phyloP scores from a whole-genome alignment of 164 flowering plant genomes.

The Tinospora cordifolia region DNA sequence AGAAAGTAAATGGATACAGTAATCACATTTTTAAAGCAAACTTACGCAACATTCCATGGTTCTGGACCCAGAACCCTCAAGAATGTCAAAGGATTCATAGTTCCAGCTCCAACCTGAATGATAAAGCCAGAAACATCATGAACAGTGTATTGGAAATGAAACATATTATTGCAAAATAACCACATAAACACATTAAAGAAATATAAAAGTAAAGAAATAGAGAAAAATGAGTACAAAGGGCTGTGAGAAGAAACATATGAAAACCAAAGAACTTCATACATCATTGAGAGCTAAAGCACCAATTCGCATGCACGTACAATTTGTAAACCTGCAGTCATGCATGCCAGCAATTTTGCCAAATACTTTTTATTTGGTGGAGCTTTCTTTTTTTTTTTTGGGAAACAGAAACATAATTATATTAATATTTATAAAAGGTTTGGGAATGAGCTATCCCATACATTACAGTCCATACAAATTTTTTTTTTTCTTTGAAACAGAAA shows the following conservation, averaged over 20 bases:
- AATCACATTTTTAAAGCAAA: conserved; percentile 17
- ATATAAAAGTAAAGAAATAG: background rate
- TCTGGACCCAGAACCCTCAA: conserved; percentile 98
- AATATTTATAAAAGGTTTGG: too few relatives aligned
- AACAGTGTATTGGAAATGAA: background rate
- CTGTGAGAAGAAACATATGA: background rate
- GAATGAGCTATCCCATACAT: too few relatives aligned
- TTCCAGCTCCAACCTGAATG: conserved; percentile 95
- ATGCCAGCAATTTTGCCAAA: background rate
- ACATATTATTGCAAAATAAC: background rate
- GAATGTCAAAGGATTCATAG: conserved; percentile 95
- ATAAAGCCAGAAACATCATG: conserved; percentile 3
- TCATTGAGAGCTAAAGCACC: background rate
- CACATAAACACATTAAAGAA: background rate
- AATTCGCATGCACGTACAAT: background rate
- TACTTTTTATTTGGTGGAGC: background rate
- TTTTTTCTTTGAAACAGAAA: too few relatives aligned
- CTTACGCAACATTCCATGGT: conserved; percentile 99
- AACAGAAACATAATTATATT: too few relatives aligned
- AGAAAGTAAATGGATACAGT: conserved; percentile 1
- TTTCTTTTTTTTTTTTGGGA: too few relatives aligned
- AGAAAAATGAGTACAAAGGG: background rate
- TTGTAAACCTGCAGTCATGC: background rate
- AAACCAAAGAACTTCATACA: background rate
- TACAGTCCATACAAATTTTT: too few relatives aligned